Evolutionary conservation across 306 rosid species (phyloP), one percentile per base, ranked within the genome.

Genomic region (Glycyrrhiza uralensis): DNA sequence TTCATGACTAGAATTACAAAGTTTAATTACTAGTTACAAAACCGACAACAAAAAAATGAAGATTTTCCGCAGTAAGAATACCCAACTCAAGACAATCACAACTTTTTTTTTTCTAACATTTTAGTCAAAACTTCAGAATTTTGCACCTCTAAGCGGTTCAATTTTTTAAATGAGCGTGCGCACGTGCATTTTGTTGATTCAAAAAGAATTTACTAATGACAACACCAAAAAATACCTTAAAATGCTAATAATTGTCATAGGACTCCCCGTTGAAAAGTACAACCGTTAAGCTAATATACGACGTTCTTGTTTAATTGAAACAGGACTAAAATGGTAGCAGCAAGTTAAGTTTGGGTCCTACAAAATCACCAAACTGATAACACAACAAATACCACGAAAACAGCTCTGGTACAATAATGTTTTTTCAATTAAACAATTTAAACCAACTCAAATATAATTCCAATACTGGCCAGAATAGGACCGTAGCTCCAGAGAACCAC

Each of bases 361-460:
- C 56, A 66, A 51, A 66, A 71, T 58, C 23, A 46, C 39, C 68
- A 75, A 39, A 71, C 73, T 65, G 24, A 47, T 28, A 41, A 60
- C 66, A 47, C 20, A 41, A 60, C 66, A 60, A 39, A 17, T 61
- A 14, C 33, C 62, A 10, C 32, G 6, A 46, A 58, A 75, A 63
- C 22, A 69, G 41, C 71, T 33, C 65, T 5, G 51, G 75, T 52
- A 70, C 74, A 77, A 33, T 15, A 5, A 60, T 6, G 4, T 22
- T 75, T 62, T 68, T 22, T 33, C 79, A 57, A n/a, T 17, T 6
- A 46, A 78, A 75, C 69, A 79, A 71, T 44, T 65, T 23, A 71
- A 76, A 55, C 24, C 68, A 15, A 39, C 59, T 23, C 11, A 35
- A 13, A 22, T 61, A 62, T 38, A 59, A 38, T 56, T 33, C 74